Evolutionary conservation across 2,329 filamentous ascomycete genomes (phyloP).

Genomic region (Scytalidium sp.): DNA sequence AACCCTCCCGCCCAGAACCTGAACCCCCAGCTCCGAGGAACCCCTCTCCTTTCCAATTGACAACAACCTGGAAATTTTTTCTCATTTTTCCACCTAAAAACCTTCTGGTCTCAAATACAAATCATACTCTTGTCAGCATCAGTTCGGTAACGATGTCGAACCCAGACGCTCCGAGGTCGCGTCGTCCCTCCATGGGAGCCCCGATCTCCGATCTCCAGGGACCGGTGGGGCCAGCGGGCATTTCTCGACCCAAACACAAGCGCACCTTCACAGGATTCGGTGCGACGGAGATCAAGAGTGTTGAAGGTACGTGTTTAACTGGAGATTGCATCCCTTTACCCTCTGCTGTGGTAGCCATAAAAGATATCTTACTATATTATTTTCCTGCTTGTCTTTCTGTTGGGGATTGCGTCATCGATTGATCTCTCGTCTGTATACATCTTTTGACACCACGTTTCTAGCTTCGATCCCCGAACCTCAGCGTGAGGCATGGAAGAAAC

Average conservation of each 20-base stretch:
- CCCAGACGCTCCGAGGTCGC: constrained; percentile 53
- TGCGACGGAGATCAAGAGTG: constrained; percentile 84
- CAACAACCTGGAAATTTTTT: no score
- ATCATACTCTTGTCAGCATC: no score
- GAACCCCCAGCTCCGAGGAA: no score
- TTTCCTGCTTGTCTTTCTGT: not conserved
- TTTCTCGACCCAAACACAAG: constrained; percentile 90
- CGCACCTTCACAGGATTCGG: constrained; percentile 95
- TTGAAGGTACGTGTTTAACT: constrained; percentile 66
- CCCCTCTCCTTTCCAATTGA: no score
- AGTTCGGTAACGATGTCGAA: constrained; percentile 16
- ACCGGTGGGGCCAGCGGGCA: constrained; percentile 80
- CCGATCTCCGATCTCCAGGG: constrained; percentile 85
- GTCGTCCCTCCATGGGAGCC: constrained; percentile 76
- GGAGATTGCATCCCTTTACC: not conserved
- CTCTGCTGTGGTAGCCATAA: not conserved
- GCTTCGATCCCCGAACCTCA: constrained; percentile 83
- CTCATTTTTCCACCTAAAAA: no score
- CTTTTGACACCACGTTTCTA: constrained; percentile 24
- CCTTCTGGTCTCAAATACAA: no score
- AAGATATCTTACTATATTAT: not conserved
- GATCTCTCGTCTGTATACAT: not conserved
- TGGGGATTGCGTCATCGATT: not conserved
- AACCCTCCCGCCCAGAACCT: no score
- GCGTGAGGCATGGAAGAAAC: constrained; percentile 72